Percentiles rank a stretch among this genome's conserved stretches.
Evolutionary conservation across 257 asterid species (phyloP).

Genomic region (Gentiana macrophylla): DNA sequence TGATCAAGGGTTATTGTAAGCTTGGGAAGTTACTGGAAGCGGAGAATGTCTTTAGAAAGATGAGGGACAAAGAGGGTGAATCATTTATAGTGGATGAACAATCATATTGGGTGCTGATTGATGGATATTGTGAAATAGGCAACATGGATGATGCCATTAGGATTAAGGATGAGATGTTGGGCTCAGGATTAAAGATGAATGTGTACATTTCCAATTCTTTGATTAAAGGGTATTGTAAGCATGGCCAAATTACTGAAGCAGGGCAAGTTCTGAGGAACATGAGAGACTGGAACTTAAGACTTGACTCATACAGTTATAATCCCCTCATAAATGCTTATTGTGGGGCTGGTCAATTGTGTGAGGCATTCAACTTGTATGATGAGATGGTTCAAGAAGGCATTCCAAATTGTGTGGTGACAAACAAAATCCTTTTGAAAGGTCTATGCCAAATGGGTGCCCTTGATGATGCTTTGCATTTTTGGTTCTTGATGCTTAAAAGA

Average conservation of each 20-base stretch:
- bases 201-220: slow-evolving; percentile 53
- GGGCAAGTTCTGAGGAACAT: slow-evolving; percentile 34
- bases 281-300: slow-evolving; percentile 43
- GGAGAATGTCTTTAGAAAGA: slow-evolving; percentile 32
- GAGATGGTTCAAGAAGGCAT: slow-evolving; percentile 53
- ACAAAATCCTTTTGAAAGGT: slow-evolving; percentile 76
- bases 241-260: slow-evolving; percentile 54
- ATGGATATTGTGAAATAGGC: slow-evolving; percentile 70
- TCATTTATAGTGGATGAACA: slow-evolving; percentile 45
- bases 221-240: slow-evolving; percentile 71
- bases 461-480: slow-evolving; percentile 65
- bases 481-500: slow-evolving; percentile 64
- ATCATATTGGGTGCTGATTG: slow-evolving; percentile 60
- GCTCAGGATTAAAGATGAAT: slow-evolving; percentile 54
- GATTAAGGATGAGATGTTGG: slow-evolving; percentile 61
- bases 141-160: slow-evolving; percentile 66
- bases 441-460: slow-evolving; percentile 42
- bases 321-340: slow-evolving; percentile 68
- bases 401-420: slow-evolving; percentile 50
- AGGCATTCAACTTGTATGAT: slow-evolving; percentile 58
- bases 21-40: slow-evolving; percentile 60
- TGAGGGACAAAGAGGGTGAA: slow-evolving; percentile 37
- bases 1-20: slow-evolving; percentile 72
- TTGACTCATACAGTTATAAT: slow-evolving; percentile 73
- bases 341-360: slow-evolving; percentile 43